These are phyloP conservation scores for Dendryphion nanum DNA, from an alignment of 2,329 filamentous ascomycete species.

Conservation along the genomic window DNA sequence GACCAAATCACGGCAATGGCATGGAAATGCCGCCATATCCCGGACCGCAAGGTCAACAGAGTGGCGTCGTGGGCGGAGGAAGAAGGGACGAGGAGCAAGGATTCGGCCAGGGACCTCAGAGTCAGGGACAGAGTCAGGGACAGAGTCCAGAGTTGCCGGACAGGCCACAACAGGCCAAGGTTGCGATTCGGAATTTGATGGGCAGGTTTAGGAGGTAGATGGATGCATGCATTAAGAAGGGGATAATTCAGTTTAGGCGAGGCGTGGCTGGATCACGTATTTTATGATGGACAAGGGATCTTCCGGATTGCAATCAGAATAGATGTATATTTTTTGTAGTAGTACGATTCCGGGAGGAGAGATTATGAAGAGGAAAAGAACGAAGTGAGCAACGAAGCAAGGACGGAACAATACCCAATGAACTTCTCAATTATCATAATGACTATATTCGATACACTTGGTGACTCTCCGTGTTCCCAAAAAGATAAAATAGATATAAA, in stretches of 20 bases:
- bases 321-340: too few relatives aligned
- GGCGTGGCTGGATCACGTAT: too few relatives aligned
- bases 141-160: slow-evolving; percentile 21
- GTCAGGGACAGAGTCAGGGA: slow-evolving; percentile 7
- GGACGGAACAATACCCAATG: neutral
- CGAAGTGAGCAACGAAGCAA: neutral
- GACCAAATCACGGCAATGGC: slow-evolving; percentile 1
- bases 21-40: slow-evolving; percentile 26
- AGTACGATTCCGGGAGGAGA: neutral
- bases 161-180: slow-evolving; percentile 29
- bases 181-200: slow-evolving; percentile 26
- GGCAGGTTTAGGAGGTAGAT: slow-evolving; percentile 26
- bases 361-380: neutral
- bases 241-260: too few relatives aligned
- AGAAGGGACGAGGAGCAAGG: slow-evolving; percentile 15
- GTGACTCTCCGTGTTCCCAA: neutral
- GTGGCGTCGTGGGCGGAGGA: slow-evolving; percentile 22
- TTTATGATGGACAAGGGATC: too few relatives aligned
- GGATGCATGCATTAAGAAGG: too few relatives aligned
- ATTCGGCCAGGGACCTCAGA: neutral
- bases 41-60: slow-evolving; percentile 21
- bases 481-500: neutral
- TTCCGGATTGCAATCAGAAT: too few relatives aligned
- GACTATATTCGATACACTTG: neutral
- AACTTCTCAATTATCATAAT: neutral